Evolutionary conservation across 345 rosid species (phyloP).

Genomic region (Gossypium australe): DNA sequence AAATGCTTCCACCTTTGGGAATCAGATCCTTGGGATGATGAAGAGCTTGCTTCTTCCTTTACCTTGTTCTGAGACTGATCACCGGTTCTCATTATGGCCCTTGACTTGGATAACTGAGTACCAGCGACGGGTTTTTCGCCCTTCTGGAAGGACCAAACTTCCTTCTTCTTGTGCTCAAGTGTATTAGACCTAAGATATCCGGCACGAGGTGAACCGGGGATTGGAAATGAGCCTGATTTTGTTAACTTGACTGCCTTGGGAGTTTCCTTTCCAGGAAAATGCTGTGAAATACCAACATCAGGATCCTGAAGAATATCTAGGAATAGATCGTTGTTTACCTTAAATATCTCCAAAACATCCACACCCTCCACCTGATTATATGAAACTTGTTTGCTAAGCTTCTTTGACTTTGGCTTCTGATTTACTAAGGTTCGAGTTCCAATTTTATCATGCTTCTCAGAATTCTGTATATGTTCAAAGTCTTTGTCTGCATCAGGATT

Average conservation of each 20-base stretch:
- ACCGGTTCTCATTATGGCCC: not conserved
- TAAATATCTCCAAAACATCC: slow-evolving; percentile 55
- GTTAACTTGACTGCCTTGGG: slow-evolving; percentile 30
- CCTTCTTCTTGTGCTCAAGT: slow-evolving; percentile 66
- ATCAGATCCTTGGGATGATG: slow-evolving; percentile 26
- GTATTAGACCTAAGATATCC: slow-evolving; percentile 39
- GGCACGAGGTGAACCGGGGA: slow-evolving; percentile 32
- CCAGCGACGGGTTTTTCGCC: slow-evolving; percentile 16
- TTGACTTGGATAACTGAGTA: slow-evolving; percentile 13
- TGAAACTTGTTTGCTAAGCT: slow-evolving; percentile 17
- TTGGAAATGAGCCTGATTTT: slow-evolving; percentile 85
- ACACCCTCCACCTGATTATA: slow-evolving; percentile 40
- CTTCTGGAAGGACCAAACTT: slow-evolving; percentile 54
- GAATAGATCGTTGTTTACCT: slow-evolving; percentile 49
- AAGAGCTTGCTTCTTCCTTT: slow-evolving; percentile 23
- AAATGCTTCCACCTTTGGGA: slow-evolving; percentile 48
- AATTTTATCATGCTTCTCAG: slow-evolving; percentile 7
- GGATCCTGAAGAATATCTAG: slow-evolving; percentile 45
- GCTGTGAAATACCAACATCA: slow-evolving; percentile 22
- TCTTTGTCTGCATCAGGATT: not conserved
- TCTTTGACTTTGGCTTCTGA: slow-evolving; percentile 17
- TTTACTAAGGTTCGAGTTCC: slow-evolving; percentile 5
- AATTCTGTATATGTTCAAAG: not conserved
- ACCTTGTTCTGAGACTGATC: slow-evolving; percentile 3
- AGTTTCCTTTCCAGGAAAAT: slow-evolving; percentile 31